Base-by-base conservation (phyloP, 768 basidiomycete genomes). In the Macrolepiota dolichaula region DNA sequence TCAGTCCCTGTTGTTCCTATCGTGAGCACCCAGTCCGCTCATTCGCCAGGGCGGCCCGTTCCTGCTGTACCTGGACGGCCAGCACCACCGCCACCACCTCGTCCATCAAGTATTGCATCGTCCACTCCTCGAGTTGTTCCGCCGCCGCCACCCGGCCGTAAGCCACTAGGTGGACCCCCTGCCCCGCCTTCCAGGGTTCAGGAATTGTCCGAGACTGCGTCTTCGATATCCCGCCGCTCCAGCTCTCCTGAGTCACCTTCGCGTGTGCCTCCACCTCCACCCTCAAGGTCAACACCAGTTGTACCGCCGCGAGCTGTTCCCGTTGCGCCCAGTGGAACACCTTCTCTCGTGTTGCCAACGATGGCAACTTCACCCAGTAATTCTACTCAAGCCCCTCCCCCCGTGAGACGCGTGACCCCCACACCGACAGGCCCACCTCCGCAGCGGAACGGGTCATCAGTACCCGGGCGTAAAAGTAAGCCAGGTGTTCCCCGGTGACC, bases 381-480 rank as follows among this genome's bases (percentile, higher is more conserved):
- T 53, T 71, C 73, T 6, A 65, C 72, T 17, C 69, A 74, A n/a
- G 70, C 71, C 25, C 74, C 77, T 17, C 69, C 73, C 37, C 67
- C 72, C 35, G 56, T 63, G 32, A 64, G 69, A 29, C 66, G 71
- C 37, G 64, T 69, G 5, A 67, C 71, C 10, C 68, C 71, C 40
- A 55, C 65, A 49, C 55, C 51, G 10, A 56, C 29, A 3, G 51
- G 62, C 13, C 63, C 68, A 5, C 68, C 66, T 22, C 61, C 62
- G 24, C 62, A 61, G 13, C 60, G 44, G 9, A 61, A 61, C 22
- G 59, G 51, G 19, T 13, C 25, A 11, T 35, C 40, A 3, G 56
- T 76, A 13, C 74, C 78, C 0, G 75, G 79, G 47, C 77, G 83
- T 35, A 83, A 78, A 74, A 84, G 85, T 86, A 70, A 65, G 82